phyloP scores from a whole-genome alignment of 441 rosid species.

The Populus trichocarpa region DNA sequence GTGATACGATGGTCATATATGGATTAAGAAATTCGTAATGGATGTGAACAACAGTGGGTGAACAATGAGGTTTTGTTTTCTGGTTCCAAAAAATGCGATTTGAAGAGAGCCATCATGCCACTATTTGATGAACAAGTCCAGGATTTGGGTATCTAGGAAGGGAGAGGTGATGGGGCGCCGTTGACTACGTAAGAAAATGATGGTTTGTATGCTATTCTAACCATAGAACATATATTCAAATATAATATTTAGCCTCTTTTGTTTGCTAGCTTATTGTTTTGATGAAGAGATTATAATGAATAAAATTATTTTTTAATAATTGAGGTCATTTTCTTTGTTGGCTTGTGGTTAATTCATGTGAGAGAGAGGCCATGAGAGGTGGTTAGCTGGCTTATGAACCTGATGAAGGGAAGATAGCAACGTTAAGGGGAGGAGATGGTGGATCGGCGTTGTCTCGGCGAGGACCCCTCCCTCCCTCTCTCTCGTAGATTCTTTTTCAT shows the following conservation, averaged over 20 bases:
- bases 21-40: background rate
- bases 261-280: background rate
- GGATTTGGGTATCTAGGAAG: slow-evolving; percentile 17
- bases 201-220: slow-evolving; percentile 10
- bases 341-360: background rate
- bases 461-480: background rate
- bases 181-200: slow-evolving; percentile 31
- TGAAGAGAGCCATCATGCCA: background rate
- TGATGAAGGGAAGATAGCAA: slow-evolving; percentile 1
- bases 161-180: slow-evolving; percentile 13
- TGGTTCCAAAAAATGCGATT: too few species aligned
- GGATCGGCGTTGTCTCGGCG: slow-evolving; percentile 6
- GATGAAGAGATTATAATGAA: slow-evolving; percentile 4
- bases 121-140: background rate
- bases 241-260: background rate
- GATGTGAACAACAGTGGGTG: background rate
- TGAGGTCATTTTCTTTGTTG: slow-evolving; percentile 13
- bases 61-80: background rate
- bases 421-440: slow-evolving; percentile 14
- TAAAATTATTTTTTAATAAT: background rate
- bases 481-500: background rate
- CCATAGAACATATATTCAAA: background rate
- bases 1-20: background rate
- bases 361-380: background rate
- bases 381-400: background rate